Conservation (phyloP, 2,329 filamentous ascomycete species). For the Oidium heveae region DNA sequence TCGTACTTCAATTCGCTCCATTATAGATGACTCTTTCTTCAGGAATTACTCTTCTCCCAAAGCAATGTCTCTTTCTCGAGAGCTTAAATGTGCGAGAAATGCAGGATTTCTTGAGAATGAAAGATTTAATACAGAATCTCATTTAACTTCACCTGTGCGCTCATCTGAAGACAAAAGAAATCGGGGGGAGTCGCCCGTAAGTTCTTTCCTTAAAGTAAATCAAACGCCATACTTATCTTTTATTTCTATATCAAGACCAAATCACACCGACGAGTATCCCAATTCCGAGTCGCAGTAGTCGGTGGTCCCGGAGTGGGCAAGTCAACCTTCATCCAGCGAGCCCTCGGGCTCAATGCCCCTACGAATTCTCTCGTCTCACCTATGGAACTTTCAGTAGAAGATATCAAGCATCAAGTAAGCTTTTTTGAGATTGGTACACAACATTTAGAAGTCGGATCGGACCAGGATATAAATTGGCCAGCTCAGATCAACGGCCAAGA, state of each 20-base stretch:
- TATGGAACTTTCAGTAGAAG: conserved; percentile 32
- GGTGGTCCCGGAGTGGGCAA: conserved; percentile 42
- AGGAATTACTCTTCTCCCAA: conserved; percentile 19
- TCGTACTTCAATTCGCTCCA: conserved; percentile 25
- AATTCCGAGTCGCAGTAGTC: conserved; percentile 39
- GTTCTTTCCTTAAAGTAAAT: background rate
- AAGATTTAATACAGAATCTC: conserved; percentile 3
- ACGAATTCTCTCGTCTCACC: conserved; percentile 29
- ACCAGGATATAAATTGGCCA: conserved; percentile 37
- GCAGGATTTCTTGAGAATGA: conserved; percentile 5
- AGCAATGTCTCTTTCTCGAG: conserved; percentile 13
- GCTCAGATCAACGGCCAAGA: conserved; percentile 43
- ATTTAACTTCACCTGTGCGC: conserved; percentile 4
- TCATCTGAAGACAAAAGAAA: conserved; percentile 6
- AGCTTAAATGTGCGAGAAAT: conserved; percentile 11
- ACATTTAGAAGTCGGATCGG: conserved; percentile 33
- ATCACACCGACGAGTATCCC: conserved; percentile 17
- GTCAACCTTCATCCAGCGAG: conserved; percentile 39
- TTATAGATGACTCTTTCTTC: conserved; percentile 30
- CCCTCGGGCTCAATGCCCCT: conserved; percentile 27
- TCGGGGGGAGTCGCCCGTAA: conserved; percentile 7
- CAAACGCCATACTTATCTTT: conserved; percentile 4
- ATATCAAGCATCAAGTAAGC: conserved; percentile 29
- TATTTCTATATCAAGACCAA: conserved; percentile 3
- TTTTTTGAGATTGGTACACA: conserved; percentile 41